Evolutionary conservation across 2,329 filamentous ascomycete genomes (phyloP).

Genomic region (Fusarium tjaetaba): DNA sequence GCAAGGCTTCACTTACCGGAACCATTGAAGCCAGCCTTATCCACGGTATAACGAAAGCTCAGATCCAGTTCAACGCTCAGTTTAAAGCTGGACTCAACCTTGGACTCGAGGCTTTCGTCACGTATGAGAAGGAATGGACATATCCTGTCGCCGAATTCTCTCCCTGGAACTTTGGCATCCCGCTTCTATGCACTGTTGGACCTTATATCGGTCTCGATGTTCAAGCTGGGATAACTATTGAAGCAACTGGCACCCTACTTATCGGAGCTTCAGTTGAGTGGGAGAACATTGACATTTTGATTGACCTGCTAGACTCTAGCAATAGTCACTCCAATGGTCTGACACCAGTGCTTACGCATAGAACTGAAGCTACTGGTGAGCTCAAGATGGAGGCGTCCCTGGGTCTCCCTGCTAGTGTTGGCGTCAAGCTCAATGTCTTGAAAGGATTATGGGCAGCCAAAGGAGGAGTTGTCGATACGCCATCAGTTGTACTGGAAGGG

Average conservation of each 20-base stretch:
- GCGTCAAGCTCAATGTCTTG: neutral
- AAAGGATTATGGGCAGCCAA: neutral
- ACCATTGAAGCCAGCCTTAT: neutral
- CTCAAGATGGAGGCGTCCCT: neutral
- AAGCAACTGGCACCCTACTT: neutral
- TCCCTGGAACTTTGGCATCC: neutral
- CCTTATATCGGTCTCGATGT: neutral
- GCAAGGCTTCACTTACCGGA: neutral
- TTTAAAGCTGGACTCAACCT: slow-evolving; percentile 9
- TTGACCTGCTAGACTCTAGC: neutral
- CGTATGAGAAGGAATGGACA: slow-evolving; percentile 3
- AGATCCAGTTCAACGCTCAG: neutral
- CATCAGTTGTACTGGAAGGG: neutral
- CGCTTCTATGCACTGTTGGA: neutral
- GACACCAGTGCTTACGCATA: neutral
- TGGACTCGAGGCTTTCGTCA: neutral
- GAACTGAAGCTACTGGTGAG: neutral
- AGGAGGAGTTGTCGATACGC: neutral
- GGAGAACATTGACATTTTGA: slow-evolving; percentile 7
- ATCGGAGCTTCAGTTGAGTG: slow-evolving; percentile 3
- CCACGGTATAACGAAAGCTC: neutral
- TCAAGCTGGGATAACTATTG: neutral
- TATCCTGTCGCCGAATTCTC: neutral
- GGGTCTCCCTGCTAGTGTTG: neutral
- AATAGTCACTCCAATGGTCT: neutral